Base-by-base conservation (phyloP, 2,329 filamentous ascomycete genomes). In the Microsporum canis region DNA sequence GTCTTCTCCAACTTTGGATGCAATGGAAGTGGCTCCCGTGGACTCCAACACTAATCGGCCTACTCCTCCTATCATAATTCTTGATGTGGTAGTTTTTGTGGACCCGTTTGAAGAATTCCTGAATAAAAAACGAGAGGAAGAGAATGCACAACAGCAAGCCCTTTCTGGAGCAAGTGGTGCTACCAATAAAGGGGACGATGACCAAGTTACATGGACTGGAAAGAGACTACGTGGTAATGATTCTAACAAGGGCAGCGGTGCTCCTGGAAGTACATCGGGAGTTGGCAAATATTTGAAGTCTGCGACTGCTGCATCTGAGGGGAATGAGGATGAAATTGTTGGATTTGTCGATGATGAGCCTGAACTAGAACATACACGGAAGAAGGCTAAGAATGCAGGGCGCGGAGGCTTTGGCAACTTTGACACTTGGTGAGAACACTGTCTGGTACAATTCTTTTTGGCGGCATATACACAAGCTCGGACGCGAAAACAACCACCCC, bases 31-130 rank as follows among this genome's bases (percentile, higher is more conserved):
- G 8, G 84, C 86, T 14, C 84, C 88, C 1, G 87, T 86, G 0
- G 89, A 91, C 67, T 84, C 81, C 17, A 78, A 84, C n/a, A 83
- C 79, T 17, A 87, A 91, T 71, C 80, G 87, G 5, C 94, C 94
- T 0, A 78, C 87, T 0, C 82, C 88, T 59, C 88, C 92, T 61
- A 88, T 96, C 63, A 76, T 84, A 63, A 94, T 99, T 68, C 83
- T 87, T 66, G 88, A 95, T 62, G 80, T 96, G 0, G 85, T 89
- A 0, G 84, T 99, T 4, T 94, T 95, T 65, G 83, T 97, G 5
- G 92, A 99, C 71, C 94, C 94, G 0, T 99, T 99, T 70, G 91
- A 91, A 63, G 92, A 97, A 75, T 99, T 95, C 70, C 79, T 90
- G 70, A 88, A 87, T 67, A 82, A 91, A 70, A 87, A 85, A 67